phyloP scores from a whole-genome alignment of 176 grass and related monocot genomes.

The Pontederia paniculata region DNA sequence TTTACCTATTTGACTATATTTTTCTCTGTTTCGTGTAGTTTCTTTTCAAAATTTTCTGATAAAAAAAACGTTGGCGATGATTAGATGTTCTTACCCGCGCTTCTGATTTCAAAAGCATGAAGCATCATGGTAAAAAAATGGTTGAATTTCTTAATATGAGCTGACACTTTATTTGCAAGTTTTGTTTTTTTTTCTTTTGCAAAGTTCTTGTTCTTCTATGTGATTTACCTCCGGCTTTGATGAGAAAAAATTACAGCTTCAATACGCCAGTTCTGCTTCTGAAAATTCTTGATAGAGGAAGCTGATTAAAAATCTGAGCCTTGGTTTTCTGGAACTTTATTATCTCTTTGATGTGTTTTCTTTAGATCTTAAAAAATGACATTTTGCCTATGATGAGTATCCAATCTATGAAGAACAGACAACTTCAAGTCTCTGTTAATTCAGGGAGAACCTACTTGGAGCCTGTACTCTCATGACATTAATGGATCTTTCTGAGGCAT shows the following conservation, averaged over 20 bases:
- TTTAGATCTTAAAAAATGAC: background rate
- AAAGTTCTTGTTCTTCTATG: background rate
- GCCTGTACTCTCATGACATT: too few relatives aligned
- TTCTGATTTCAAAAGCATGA: constrained; percentile 41
- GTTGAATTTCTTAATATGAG: constrained; percentile 77
- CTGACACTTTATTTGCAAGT: background rate
- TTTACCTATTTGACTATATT: background rate
- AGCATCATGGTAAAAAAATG: constrained; percentile 38
- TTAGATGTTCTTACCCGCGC: constrained; percentile 37
- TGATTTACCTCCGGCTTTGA: constrained; percentile 13
- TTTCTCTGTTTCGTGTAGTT: background rate
- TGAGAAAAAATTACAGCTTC: constrained; percentile 32
- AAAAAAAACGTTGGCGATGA: constrained; percentile 22
- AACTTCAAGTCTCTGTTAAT: too few relatives aligned
- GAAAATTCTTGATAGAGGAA: constrained; percentile 58
- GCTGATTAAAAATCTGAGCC: constrained; percentile 38
- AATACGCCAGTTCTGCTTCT: constrained; percentile 73
- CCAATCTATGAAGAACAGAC: too few relatives aligned
- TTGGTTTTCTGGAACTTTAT: background rate
- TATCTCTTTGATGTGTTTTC: background rate
- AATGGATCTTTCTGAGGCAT: too few relatives aligned
- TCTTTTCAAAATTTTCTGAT: constrained; percentile 1
- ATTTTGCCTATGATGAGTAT: too few relatives aligned
- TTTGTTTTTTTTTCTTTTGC: background rate
- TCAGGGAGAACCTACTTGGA: too few relatives aligned